Conservation (phyloP, 495 filamentous ascomycete species). For the Hypoxylon trugodes region DNA sequence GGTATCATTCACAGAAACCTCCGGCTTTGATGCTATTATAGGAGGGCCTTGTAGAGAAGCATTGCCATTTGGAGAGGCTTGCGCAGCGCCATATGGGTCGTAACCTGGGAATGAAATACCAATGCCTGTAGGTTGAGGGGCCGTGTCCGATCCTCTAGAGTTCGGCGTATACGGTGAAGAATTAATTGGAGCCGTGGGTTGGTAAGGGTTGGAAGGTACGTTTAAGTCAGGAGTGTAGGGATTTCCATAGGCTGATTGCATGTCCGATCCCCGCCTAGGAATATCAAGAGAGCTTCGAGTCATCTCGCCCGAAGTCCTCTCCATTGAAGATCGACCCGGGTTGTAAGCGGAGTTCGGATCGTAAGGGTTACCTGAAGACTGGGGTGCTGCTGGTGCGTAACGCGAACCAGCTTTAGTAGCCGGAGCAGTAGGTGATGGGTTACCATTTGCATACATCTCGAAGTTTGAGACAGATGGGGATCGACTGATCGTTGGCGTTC, state of each 20-base stretch:
- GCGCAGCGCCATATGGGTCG: slow-evolving; percentile 33
- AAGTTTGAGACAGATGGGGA: slow-evolving; percentile 79
- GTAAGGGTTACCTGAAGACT: slow-evolving; percentile 44
- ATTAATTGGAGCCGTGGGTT: slow-evolving; percentile 35
- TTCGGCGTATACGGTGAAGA: slow-evolving; percentile 39
- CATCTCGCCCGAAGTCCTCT: slow-evolving; percentile 55
- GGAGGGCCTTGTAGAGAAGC: slow-evolving; percentile 13
- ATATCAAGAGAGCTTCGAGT: slow-evolving; percentile 54
- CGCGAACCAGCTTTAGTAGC: slow-evolving; percentile 37
- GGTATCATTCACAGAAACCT: slow-evolving; percentile 10
- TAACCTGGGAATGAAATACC: slow-evolving; percentile 43
- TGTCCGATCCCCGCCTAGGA: slow-evolving; percentile 54
- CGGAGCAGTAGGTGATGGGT: slow-evolving; percentile 43
- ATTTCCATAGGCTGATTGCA: slow-evolving; percentile 45
- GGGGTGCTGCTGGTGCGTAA: slow-evolving; percentile 45
- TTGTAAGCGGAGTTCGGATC: slow-evolving; percentile 52
- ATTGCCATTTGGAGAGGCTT: slow-evolving; percentile 22
- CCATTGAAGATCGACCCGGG: slow-evolving; percentile 52
- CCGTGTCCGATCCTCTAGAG: slow-evolving; percentile 35
- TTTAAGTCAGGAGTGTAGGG: slow-evolving; percentile 45
- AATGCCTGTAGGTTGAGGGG: slow-evolving; percentile 23
- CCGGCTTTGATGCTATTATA: slow-evolving; percentile 5
- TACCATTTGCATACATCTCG: slow-evolving; percentile 64
- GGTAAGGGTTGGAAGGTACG: slow-evolving; percentile 41
- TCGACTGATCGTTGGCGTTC: slow-evolving; percentile 83